These are phyloP conservation scores for Lodderomyces margitis DNA, from an alignment of 1,139 yeast genomes.

Conservation along the genomic window DNA sequence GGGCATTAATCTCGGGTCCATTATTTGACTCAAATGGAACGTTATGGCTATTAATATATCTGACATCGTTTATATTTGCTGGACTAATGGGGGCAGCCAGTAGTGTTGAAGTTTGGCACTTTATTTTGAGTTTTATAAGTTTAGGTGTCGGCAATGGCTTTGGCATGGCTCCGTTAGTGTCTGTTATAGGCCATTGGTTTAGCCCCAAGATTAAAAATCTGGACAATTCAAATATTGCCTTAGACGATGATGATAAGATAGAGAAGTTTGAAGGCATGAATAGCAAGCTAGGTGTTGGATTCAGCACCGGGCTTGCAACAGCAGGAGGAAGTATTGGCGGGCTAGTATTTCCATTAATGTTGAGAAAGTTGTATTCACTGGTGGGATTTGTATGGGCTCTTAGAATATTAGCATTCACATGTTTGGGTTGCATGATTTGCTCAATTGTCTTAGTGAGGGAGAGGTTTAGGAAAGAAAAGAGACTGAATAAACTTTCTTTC, in stretches of 20 bases:
- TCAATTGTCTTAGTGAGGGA: constrained; percentile 48
- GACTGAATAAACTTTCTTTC: neutral
- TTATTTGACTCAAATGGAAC: constrained; percentile 52
- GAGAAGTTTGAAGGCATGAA: neutral
- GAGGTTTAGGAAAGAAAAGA: constrained; percentile 28
- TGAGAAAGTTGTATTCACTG: constrained; percentile 48
- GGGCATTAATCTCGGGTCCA: constrained; percentile 50
- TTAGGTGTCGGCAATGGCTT: constrained; percentile 58
- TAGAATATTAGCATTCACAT: constrained; percentile 51
- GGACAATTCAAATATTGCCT: neutral
- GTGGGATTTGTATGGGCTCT: constrained; percentile 66
- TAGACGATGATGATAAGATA: constrained; percentile 3
- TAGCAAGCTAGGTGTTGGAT: constrained; percentile 17
- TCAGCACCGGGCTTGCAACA: constrained; percentile 50
- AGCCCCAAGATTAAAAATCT: constrained; percentile 12
- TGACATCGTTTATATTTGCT: constrained; percentile 41
- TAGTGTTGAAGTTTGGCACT: constrained; percentile 50
- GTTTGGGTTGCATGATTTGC: constrained; percentile 37
- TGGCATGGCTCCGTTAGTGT: constrained; percentile 55
- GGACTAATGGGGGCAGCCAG: constrained; percentile 55
- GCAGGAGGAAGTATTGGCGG: constrained; percentile 69
- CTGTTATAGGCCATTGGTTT: constrained; percentile 62
- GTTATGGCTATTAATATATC: constrained; percentile 38
- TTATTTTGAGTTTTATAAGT: constrained; percentile 50
- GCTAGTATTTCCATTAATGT: constrained; percentile 55